phyloP scores from a whole-genome alignment of 2,329 filamentous ascomycete genomes.

The Penicillium sp. region DNA sequence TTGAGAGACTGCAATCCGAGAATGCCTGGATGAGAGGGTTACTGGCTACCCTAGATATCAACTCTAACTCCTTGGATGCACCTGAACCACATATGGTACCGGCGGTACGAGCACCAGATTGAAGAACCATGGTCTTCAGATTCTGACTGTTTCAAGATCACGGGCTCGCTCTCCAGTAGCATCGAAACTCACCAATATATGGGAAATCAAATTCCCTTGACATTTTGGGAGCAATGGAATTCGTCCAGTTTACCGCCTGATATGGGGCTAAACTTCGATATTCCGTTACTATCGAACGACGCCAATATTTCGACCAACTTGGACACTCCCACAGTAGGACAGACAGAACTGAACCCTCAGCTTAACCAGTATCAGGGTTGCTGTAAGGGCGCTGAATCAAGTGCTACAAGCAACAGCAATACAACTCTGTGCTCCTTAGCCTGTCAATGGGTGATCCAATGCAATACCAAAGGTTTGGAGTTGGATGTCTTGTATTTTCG shows the following conservation, averaged over 20 bases:
- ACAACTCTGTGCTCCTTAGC: constrained; percentile 7
- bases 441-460: constrained; percentile 4
- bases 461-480: constrained; percentile 4
- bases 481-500: constrained; percentile 3
- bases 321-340: background rate
- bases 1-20: constrained; percentile 2
- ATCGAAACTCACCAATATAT: background rate
- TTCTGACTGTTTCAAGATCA: background rate
- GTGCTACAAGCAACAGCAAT: background rate
- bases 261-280: background rate
- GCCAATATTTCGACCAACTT: background rate
- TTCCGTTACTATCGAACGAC: background rate
- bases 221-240: background rate
- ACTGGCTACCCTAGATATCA: background rate
- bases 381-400: background rate
- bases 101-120: background rate
- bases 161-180: background rate
- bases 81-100: background rate
- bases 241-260: background rate
- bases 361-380: background rate
- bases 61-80: background rate
- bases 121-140: background rate
- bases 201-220: background rate
- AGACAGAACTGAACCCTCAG: background rate
- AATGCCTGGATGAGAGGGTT: constrained; percentile 5